Conservation (phyloP, 2,329 filamentous ascomycete genomes). For the Gremmenia infestans region DNA sequence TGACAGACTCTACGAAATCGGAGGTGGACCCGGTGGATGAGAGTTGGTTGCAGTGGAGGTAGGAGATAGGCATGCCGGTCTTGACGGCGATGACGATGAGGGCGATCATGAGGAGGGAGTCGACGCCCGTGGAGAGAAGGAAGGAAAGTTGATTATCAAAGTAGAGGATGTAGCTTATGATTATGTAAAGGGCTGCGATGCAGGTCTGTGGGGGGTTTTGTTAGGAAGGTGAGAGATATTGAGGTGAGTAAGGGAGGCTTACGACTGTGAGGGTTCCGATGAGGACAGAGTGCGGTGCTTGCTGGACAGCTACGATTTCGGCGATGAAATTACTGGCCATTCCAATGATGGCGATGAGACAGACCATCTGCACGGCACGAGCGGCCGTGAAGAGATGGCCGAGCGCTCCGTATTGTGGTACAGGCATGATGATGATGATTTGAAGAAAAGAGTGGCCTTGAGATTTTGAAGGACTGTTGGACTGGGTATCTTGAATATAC, state of each 20-base stretch:
- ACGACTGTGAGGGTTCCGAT: slow-evolving; percentile 77
- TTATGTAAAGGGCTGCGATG: slow-evolving; percentile 73
- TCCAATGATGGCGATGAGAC: slow-evolving; percentile 72
- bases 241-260: slow-evolving; percentile 37
- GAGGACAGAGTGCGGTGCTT: slow-evolving; percentile 65
- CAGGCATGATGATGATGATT: slow-evolving; percentile 15
- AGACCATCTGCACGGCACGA: slow-evolving; percentile 64
- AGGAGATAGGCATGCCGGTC: slow-evolving; percentile 75
- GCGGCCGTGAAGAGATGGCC: slow-evolving; percentile 73
- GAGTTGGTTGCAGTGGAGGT: slow-evolving; percentile 63
- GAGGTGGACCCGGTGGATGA: slow-evolving; percentile 38
- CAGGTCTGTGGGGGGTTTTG: slow-evolving; percentile 51
- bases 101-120: slow-evolving; percentile 67
- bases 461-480: background rate
- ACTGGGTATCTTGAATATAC: background rate
- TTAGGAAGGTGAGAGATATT: slow-evolving; percentile 15
- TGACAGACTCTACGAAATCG: slow-evolving; percentile 40
- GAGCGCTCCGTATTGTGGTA: slow-evolving; percentile 52
- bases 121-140: slow-evolving; percentile 60
- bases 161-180: slow-evolving; percentile 77
- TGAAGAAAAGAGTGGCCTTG: background rate
- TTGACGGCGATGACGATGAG: slow-evolving; percentile 72
- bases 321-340: slow-evolving; percentile 78
- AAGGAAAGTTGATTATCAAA: slow-evolving; percentile 71
- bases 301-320: slow-evolving; percentile 62